A percentile compares a stretch with the other conserved stretches of the same genome.
Conservation (phyloP, 306 rosid species). For the Ormosia emarginata region DNA sequence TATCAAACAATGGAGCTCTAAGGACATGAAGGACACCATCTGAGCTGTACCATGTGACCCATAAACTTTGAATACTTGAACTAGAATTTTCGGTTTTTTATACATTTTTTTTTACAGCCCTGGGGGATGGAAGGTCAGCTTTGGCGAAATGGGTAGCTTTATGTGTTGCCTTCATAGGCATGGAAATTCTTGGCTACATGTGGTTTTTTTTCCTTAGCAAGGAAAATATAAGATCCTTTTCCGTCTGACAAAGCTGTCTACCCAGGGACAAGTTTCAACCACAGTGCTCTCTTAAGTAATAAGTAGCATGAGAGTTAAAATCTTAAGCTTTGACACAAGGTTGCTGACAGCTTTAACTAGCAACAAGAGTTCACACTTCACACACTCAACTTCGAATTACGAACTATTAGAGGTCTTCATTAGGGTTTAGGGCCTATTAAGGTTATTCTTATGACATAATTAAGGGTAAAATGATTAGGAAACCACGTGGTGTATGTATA, state of each 20-base stretch:
- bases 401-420: not conserved
- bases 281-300: not conserved
- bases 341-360: slow-evolving; percentile 17
- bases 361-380: not conserved
- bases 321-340: slow-evolving; percentile 6
- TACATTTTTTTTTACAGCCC: slow-evolving; percentile 14
- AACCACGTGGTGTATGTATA: slow-evolving; percentile 18
- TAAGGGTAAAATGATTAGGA: slow-evolving; percentile 15
- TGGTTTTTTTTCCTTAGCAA: not conserved
- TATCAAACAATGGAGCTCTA: slow-evolving; percentile 26
- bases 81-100: not conserved
- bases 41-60: slow-evolving; percentile 43
- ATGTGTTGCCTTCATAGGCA: slow-evolving; percentile 12
- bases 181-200: not conserved
- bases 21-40: slow-evolving; percentile 26
- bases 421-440: not conserved
- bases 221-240: slow-evolving; percentile 10
- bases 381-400: not conserved
- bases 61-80: slow-evolving; percentile 12
- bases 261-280: slow-evolving; percentile 28
- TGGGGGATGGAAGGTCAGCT: slow-evolving; percentile 16
- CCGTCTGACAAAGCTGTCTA: slow-evolving; percentile 33
- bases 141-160: slow-evolving; percentile 19
- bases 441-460: not conserved
- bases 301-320: not conserved